These are phyloP conservation scores for Kuraishia hungarica DNA, from an alignment of 805 yeast species.

Conservation along the genomic window DNA sequence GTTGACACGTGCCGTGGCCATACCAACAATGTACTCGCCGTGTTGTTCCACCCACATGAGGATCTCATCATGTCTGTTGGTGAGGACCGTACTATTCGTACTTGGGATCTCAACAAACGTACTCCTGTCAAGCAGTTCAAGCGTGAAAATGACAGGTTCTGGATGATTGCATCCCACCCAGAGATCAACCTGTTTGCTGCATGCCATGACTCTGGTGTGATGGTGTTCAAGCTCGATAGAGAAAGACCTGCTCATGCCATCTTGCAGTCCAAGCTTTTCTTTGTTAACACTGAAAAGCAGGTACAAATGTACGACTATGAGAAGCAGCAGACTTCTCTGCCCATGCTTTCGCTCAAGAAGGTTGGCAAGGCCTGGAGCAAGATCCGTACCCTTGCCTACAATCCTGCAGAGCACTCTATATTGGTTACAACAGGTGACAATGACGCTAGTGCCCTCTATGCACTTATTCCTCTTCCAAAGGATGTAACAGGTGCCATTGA, in stretches of 20 bases:
- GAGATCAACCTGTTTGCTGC: constrained; percentile 88
- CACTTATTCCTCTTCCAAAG: constrained; percentile 70
- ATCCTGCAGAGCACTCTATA: constrained; percentile 85
- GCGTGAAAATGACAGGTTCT: constrained; percentile 89
- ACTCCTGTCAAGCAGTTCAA: constrained; percentile 90
- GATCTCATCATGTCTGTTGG: constrained; percentile 89
- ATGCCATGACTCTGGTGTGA: constrained; percentile 94
- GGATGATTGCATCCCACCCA: constrained; percentile 90
- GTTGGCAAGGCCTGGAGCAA: constrained; percentile 83
- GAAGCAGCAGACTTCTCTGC: constrained; percentile 57
- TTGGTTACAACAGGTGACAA: constrained; percentile 74
- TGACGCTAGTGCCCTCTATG: constrained; percentile 52
- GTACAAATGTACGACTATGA: constrained; percentile 71
- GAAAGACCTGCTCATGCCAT: constrained; percentile 89
- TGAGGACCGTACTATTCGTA: constrained; percentile 92
- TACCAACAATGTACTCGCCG: constrained; percentile 84
- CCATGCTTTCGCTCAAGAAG: constrained; percentile 74
- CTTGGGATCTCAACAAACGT: constrained; percentile 94
- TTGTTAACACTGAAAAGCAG: constrained; percentile 77
- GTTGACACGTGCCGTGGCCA: constrained; percentile 98
- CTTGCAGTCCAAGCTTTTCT: constrained; percentile 66
- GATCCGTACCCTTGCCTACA: constrained; percentile 77
- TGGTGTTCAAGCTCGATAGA: constrained; percentile 95
- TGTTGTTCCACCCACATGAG: constrained; percentile 87
- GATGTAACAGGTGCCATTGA: constrained; percentile 92